Conservation (phyloP, 164 flowering plant genomes). For the Buxus sempervirens region DNA sequence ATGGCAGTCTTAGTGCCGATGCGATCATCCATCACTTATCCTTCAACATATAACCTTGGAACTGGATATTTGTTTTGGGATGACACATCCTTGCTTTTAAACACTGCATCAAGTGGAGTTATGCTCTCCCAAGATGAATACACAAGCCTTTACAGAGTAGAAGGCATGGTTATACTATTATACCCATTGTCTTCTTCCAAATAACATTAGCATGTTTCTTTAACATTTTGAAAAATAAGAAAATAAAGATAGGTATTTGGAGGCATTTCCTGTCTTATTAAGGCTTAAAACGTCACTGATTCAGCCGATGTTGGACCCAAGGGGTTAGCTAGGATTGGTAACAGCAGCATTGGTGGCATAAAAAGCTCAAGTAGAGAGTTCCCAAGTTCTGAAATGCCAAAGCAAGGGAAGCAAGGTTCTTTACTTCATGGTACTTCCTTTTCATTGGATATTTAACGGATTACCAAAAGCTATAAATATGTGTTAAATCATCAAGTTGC, state of each 20-base stretch:
- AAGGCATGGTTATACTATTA: constrained; percentile 44
- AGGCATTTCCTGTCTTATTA: constrained; percentile 25
- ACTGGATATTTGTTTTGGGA: constrained; percentile 59
- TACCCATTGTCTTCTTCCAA: not conserved
- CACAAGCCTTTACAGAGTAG: constrained; percentile 32
- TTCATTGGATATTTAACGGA: not conserved
- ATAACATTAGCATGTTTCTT: too few relatives aligned
- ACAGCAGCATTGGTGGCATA: constrained; percentile 29
- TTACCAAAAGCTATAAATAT: not conserved
- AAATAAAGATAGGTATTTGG: not conserved
- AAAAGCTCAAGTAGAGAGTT: constrained; percentile 38
- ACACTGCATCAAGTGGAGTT: constrained; percentile 34
- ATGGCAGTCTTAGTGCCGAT: constrained; percentile 53
- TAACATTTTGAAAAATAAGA: too few relatives aligned
- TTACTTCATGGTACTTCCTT: constrained; percentile 49
- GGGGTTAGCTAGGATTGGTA: constrained; percentile 30
- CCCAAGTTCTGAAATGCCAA: constrained; percentile 32
- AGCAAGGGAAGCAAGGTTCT: constrained; percentile 45
- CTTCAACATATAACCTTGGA: constrained; percentile 42
- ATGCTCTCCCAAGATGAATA: constrained; percentile 53
- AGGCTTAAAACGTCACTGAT: constrained; percentile 36
- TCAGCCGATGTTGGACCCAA: constrained; percentile 62
- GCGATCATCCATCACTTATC: constrained; percentile 50
- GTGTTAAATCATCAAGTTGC: not conserved
- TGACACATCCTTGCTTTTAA: constrained; percentile 50